These are phyloP conservation scores for Penicillium digitatum DNA, from an alignment of 2,329 filamentous ascomycete genomes.

Conservation along the genomic window DNA sequence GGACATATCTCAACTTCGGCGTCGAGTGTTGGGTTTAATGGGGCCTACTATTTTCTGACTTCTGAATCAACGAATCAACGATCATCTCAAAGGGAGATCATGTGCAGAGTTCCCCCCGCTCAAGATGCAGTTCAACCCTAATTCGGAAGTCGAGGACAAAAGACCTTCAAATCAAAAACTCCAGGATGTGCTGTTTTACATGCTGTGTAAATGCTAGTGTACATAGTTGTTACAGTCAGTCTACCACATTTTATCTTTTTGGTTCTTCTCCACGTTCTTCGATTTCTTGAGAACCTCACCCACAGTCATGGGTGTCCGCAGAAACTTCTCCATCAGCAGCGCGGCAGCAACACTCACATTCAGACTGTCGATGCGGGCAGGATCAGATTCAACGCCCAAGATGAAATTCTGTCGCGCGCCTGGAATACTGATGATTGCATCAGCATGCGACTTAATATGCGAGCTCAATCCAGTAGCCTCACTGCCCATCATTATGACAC, in stretches of 20 bases:
- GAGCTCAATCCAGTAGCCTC: conserved; percentile 72
- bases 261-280: background rate
- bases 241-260: conserved; percentile 16
- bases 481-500: conserved; percentile 76
- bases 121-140: background rate
- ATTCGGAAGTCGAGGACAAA: background rate
- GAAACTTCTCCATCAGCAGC: conserved; percentile 54
- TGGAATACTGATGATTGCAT: conserved; percentile 62
- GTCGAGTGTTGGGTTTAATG: too few species aligned
- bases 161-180: background rate
- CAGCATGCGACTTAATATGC: conserved; percentile 61
- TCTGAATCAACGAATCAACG: too few species aligned
- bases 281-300: conserved; percentile 20
- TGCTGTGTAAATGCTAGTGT: conserved; percentile 9
- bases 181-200: conserved; percentile 12
- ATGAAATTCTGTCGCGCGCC: conserved; percentile 47
- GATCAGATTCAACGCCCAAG: conserved; percentile 32
- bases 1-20: too few species aligned
- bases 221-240: conserved; percentile 8
- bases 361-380: conserved; percentile 71
- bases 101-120: background rate
- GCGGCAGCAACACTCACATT: conserved; percentile 89
- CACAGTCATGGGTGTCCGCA: conserved; percentile 33
- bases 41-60: too few species aligned
- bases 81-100: background rate